A percentile compares a stretch with the other conserved stretches of the same genome.
Conservation (phyloP, 768 basidiomycete species). For the Hysterangium stoloniferum region DNA sequence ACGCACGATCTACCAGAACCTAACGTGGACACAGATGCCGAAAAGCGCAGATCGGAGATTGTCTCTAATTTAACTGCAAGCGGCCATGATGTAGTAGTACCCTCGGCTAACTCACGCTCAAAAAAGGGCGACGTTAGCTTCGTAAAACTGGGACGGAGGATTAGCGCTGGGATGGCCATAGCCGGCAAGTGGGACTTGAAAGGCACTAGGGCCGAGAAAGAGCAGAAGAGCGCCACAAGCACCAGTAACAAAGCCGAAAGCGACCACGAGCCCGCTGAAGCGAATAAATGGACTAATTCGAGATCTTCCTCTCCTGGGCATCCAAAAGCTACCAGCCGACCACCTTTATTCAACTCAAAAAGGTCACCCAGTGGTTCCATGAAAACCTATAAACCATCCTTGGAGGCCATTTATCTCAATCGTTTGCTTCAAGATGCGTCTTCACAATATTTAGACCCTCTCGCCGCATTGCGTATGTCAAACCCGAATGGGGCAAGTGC, state of each 20-base stretch:
- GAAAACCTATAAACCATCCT: conserved; percentile 25
- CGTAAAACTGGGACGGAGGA: conserved; percentile 57
- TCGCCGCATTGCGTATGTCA: conserved; percentile 34
- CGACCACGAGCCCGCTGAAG: conserved; percentile 19
- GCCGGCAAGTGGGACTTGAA: conserved; percentile 23
- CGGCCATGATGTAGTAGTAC: neutral
- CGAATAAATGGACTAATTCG: conserved; percentile 21
- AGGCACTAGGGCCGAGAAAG: conserved; percentile 27
- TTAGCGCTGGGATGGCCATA: conserved; percentile 52
- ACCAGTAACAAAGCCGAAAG: conserved; percentile 21
- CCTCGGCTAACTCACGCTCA: neutral
- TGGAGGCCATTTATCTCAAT: conserved; percentile 61
- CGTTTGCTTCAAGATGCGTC: conserved; percentile 60
- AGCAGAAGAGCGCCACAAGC: conserved; percentile 24
- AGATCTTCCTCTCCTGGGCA: conserved; percentile 16
- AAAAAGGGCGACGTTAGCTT: conserved; percentile 44
- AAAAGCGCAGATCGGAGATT: neutral
- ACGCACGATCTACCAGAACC: conserved; percentile 1
- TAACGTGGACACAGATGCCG: neutral
- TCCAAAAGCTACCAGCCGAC: neutral
- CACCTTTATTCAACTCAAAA: neutral
- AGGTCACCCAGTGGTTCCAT: neutral
- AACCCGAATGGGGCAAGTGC: conserved; percentile 11
- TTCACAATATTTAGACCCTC: conserved; percentile 33
- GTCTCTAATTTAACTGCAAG: neutral